These are phyloP conservation scores for Breviolum minutum DNA, from an alignment of 73 alveolate genomes.

Conservation along the genomic window DNA sequence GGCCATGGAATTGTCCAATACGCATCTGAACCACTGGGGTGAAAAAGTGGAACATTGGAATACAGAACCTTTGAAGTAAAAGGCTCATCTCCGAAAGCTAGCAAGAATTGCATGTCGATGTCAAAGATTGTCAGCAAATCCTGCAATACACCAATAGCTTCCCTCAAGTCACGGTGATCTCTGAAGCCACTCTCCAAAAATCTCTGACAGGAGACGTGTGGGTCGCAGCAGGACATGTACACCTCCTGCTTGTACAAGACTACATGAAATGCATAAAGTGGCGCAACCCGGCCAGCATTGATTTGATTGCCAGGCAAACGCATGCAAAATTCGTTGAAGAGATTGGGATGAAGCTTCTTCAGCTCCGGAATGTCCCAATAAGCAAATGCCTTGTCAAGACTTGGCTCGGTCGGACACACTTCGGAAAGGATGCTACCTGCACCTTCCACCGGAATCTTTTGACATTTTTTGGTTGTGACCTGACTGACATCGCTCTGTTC, in stretches of 20 bases:
- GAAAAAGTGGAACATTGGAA: slow-evolving; percentile 31
- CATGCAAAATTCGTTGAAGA: slow-evolving; percentile 28
- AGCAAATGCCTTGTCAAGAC: slow-evolving; percentile 22
- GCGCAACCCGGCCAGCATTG: slow-evolving; percentile 40
- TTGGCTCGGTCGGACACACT: slow-evolving; percentile 15
- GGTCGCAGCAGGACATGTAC: slow-evolving; percentile 46
- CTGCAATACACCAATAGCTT: slow-evolving; percentile 2
- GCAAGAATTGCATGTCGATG: not conserved
- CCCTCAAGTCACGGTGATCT: slow-evolving; percentile 33
- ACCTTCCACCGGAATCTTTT: too few species aligned
- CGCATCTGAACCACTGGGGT: slow-evolving; percentile 24
- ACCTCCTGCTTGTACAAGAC: not conserved
- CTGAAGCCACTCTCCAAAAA: not conserved
- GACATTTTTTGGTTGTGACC: too few species aligned
- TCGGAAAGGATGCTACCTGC: not conserved
- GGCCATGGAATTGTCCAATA: slow-evolving; percentile 45
- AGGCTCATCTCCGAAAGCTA: slow-evolving; percentile 45
- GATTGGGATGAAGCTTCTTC: slow-evolving; percentile 19
- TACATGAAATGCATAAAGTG: slow-evolving; percentile 21
- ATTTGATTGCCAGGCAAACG: slow-evolving; percentile 25
- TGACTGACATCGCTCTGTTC: too few species aligned
- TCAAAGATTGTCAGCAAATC: slow-evolving; percentile 10
- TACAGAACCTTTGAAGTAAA: slow-evolving; percentile 25
- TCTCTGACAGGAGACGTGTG: not conserved
- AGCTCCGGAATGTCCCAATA: not conserved